Base-by-base conservation (phyloP, 345 rosid genomes). In the Gossypium anomalum region DNA sequence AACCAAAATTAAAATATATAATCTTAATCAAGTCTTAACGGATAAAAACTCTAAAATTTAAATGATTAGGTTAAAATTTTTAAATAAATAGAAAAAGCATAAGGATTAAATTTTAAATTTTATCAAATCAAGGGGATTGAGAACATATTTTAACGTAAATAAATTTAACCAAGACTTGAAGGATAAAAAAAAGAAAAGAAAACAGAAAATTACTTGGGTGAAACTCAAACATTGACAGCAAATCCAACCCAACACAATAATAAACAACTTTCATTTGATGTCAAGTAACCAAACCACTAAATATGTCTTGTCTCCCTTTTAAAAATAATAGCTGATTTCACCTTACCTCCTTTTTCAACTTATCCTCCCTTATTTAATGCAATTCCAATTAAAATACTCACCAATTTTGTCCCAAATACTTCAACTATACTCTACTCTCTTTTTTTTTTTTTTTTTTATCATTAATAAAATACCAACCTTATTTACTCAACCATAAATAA, bases 201-300 rank as follows among this genome's bases (percentile, higher is more conserved):
- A 27, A n/a, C 13, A 4, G 2, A 4, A 47, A 45, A 23, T 67
- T 47, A 67, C 56, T 48, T 48, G 23, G 71, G 71, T 67, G 25
- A 67, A 67, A 48, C 55, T 67, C 56, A 22, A 64, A 48, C 8
- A 22, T 67, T 22, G 20, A 48, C 20, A 48, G 43, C 57, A 48
- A 38, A 47, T 47, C 71, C 41, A 67, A 67, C 41, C 41, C 41
- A 34, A 34, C 68, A 22, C 19, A 45, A 45, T 67, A 67, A 67
- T 67, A 45, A 12, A 1, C 23, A 45, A 34, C 17, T 67, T 47
- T 67, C 38, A 34, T 34, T 29, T 34, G 38, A 34, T 34, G 38
- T 34, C 38, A 67, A 67, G 71, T 34, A 67, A 67, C 17, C 38
- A 67, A 41, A 64, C 68, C 49, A 41, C 49, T 64, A 64, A 64